A percentile compares a stretch with the other conserved stretches of the same genome.
phyloP scores from a whole-genome alignment of 768 basidiomycete genomes.

The Mycena maculata region DNA sequence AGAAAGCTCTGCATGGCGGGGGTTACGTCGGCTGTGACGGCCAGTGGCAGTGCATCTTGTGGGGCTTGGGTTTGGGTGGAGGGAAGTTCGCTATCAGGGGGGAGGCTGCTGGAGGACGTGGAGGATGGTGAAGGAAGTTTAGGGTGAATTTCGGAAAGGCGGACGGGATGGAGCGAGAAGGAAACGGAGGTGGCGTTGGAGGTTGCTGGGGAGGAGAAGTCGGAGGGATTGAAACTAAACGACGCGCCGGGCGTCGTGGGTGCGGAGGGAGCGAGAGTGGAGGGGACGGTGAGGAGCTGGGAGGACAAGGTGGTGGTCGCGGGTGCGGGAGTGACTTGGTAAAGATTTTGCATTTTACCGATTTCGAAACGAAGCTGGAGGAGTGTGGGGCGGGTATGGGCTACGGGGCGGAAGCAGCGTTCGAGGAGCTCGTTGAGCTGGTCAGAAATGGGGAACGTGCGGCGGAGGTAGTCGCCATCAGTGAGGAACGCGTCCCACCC shows the following conservation, averaged over 20 bases:
- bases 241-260: constrained; percentile 7
- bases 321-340: constrained; percentile 10
- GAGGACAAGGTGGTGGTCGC: background rate
- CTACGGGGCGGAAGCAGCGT: constrained; percentile 60
- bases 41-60: too few species aligned
- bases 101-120: too few species aligned
- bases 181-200: background rate
- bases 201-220: background rate
- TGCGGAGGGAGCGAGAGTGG: constrained; percentile 2
- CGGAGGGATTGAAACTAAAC: background rate
- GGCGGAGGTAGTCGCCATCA: constrained; percentile 55
- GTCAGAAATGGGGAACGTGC: constrained; percentile 65
- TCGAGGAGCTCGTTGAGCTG: constrained; percentile 61
- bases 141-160: too few species aligned
- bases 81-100: too few species aligned
- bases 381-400: constrained; percentile 55
- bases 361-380: constrained; percentile 57
- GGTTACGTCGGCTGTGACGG: too few species aligned
- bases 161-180: too few species aligned
- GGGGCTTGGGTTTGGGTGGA: too few species aligned
- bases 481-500: constrained; percentile 61
- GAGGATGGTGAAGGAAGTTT: too few species aligned
- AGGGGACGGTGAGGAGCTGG: background rate
- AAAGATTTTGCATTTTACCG: constrained; percentile 53
- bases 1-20: too few species aligned